Percentiles rank a stretch among this genome's conserved stretches.
Conservation (phyloP, 139 green algal genomes). For the Nannochloris sp. region DNA sequence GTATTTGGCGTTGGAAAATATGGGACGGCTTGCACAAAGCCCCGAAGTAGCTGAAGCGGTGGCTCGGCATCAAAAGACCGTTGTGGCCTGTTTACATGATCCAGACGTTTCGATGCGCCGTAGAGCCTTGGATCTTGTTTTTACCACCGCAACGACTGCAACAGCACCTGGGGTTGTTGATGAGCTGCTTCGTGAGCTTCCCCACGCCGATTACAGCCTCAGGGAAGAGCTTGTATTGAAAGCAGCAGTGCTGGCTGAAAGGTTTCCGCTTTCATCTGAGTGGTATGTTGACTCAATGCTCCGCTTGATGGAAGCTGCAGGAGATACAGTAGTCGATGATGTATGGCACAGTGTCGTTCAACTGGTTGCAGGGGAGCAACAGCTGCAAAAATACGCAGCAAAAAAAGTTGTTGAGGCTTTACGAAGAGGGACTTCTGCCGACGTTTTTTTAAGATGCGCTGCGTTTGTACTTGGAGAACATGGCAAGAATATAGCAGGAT, state of each 20-base stretch:
- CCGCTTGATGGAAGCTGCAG: conserved; percentile 82
- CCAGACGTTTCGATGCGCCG: conserved; percentile 84
- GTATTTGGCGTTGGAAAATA: conserved; percentile 89
- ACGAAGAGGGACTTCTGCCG: conserved; percentile 51
- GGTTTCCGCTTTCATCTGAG: conserved; percentile 47
- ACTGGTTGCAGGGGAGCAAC: conserved; percentile 87
- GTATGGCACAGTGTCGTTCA: conserved; percentile 90
- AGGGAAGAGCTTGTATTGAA: conserved; percentile 97
- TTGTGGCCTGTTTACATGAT: conserved; percentile 68
- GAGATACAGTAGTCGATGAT: conserved; percentile 88
- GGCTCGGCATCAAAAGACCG: conserved; percentile 41
- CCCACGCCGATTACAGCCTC: conserved; percentile 76
- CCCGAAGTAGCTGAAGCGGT: conserved; percentile 40
- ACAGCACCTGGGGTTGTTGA: conserved; percentile 70
- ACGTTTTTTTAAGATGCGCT: conserved; percentile 64
- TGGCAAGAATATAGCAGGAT: conserved; percentile 47
- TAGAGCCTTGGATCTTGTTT: conserved; percentile 87
- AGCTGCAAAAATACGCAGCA: conserved; percentile 82
- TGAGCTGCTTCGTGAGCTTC: conserved; percentile 77
- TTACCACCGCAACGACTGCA: conserved; percentile 74
- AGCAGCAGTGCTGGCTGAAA: conserved; percentile 92
- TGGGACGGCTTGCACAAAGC: conserved; percentile 65
- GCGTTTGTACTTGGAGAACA: conserved; percentile 91
- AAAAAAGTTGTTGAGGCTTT: conserved; percentile 52
- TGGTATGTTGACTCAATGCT: conserved; percentile 92